Conservation (phyloP, 257 asterid species). For the Voacanga thouarsii region DNA sequence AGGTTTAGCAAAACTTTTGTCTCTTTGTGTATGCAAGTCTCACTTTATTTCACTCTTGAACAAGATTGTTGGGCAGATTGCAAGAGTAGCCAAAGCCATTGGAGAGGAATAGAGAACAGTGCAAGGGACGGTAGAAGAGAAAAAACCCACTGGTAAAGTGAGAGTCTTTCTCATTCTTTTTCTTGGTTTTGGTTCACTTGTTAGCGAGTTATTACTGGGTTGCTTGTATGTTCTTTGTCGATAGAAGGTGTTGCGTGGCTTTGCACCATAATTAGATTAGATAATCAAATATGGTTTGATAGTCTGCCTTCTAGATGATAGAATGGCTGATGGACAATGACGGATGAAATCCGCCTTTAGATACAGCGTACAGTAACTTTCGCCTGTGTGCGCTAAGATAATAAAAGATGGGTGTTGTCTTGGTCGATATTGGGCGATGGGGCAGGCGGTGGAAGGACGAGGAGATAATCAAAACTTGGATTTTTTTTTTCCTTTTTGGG, state of each 20-base stretch:
- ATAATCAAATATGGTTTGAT: background rate
- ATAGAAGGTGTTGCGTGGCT: background rate
- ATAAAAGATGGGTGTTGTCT: no score
- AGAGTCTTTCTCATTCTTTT: background rate
- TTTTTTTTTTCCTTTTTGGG: no score
- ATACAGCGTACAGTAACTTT: background rate
- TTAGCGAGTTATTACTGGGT: background rate
- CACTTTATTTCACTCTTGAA: background rate
- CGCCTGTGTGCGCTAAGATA: no score
- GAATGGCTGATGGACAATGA: background rate
- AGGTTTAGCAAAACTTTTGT: background rate
- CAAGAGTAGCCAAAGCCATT: background rate
- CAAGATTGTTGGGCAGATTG: background rate
- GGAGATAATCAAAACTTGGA: background rate
- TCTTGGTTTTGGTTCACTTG: background rate
- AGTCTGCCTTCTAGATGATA: background rate
- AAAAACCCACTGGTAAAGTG: background rate
- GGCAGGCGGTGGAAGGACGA: background rate
- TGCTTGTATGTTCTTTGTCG: background rate
- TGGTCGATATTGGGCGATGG: no score
- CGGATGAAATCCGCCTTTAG: background rate
- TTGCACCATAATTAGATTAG: background rate
- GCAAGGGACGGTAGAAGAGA: background rate
- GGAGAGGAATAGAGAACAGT: background rate
- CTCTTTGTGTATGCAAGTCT: background rate